These are phyloP conservation scores for Curvularia eragrostidis DNA, from an alignment of 2,329 filamentous ascomycete genomes.

Conservation along the genomic window DNA sequence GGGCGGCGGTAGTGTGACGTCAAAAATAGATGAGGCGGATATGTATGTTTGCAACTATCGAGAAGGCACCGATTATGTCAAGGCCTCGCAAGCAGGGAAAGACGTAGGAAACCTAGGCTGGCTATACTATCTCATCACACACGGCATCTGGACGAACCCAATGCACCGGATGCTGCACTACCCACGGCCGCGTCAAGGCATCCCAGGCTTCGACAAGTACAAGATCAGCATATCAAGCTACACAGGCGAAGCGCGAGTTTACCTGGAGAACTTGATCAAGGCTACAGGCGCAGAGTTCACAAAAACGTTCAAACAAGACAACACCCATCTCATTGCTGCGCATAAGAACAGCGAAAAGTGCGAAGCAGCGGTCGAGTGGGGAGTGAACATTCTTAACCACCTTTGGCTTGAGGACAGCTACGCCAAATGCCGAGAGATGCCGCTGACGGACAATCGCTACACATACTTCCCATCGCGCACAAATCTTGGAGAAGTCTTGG, in stretches of 20 bases:
- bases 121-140: slow-evolving; percentile 90
- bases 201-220: slow-evolving; percentile 78
- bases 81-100: slow-evolving; percentile 77
- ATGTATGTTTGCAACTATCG: slow-evolving; percentile 89
- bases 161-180: slow-evolving; percentile 86
- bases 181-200: slow-evolving; percentile 76
- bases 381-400: slow-evolving; percentile 88
- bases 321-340: slow-evolving; percentile 94
- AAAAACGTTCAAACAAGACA: slow-evolving; percentile 92
- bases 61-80: slow-evolving; percentile 77
- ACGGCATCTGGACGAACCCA: slow-evolving; percentile 88
- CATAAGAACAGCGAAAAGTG: slow-evolving; percentile 92
- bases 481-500: slow-evolving; percentile 91
- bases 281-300: slow-evolving; percentile 89
- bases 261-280: slow-evolving; percentile 88
- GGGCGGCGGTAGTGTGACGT: slow-evolving; percentile 74
- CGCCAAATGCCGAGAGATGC: slow-evolving; percentile 80
- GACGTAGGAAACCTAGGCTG: slow-evolving; percentile 92
- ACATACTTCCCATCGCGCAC: slow-evolving; percentile 86
- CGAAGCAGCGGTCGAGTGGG: slow-evolving; percentile 90
- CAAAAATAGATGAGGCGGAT: slow-evolving; percentile 72
- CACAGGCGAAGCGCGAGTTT: slow-evolving; percentile 89
- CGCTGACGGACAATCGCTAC: slow-evolving; percentile 76
- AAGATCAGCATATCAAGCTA: slow-evolving; percentile 95
- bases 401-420: slow-evolving; percentile 98